phyloP scores from a whole-genome alignment of 345 rosid species.

The Heritiera littoralis region DNA sequence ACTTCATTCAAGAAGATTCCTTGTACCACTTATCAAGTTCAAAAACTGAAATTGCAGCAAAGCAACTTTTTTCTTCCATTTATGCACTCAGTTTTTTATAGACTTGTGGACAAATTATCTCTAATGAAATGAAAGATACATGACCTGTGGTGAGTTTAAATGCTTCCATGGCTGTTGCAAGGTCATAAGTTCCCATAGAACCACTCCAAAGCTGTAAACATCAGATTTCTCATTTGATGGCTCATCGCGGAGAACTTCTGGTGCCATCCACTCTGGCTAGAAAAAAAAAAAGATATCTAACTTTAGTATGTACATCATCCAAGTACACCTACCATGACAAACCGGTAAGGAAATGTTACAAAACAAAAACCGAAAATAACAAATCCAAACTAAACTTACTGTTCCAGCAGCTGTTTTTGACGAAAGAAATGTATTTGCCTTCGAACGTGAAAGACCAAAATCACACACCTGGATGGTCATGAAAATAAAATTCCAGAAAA shows the following conservation, averaged over 20 bases:
- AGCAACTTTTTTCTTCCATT: background rate
- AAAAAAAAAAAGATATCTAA: background rate
- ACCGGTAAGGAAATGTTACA: background rate
- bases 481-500: constrained; percentile 7
- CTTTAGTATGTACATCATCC: background rate
- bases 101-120: background rate
- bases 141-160: constrained; percentile 49
- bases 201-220: constrained; percentile 59
- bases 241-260: constrained; percentile 57
- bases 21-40: background rate
- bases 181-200: constrained; percentile 58
- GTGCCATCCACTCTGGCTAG: constrained; percentile 72
- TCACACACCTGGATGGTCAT: constrained; percentile 45
- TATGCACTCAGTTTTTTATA: background rate
- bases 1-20: constrained; percentile 8
- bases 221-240: constrained; percentile 61
- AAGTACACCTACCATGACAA: background rate
- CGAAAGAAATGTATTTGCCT: constrained; percentile 53
- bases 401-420: constrained; percentile 64
- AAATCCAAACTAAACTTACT: constrained; percentile 36
- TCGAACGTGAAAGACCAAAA: constrained; percentile 61
- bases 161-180: constrained; percentile 54
- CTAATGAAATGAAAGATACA: constrained; percentile 21
- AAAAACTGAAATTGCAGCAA: background rate
- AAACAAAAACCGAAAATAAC: background rate